phyloP scores from a whole-genome alignment of 768 basidiomycete species.

The Lactarius sp. region DNA sequence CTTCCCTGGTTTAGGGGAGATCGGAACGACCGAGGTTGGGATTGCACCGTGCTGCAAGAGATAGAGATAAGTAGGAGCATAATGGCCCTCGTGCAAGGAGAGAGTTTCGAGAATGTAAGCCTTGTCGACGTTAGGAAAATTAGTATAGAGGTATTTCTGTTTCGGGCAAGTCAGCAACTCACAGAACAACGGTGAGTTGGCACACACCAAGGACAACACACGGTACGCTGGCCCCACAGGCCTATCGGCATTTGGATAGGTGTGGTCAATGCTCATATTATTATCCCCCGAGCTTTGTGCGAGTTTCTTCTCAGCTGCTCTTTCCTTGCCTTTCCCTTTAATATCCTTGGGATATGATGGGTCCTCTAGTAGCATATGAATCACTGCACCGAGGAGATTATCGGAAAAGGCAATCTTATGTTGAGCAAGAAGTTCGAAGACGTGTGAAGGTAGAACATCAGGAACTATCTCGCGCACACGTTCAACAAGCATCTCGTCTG shows the following conservation, averaged over 20 bases:
- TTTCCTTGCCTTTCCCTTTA: constrained; percentile 40
- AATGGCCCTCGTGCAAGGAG: constrained; percentile 40
- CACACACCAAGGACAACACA: constrained; percentile 48
- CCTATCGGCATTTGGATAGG: constrained; percentile 41
- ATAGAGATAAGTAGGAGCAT: constrained; percentile 59
- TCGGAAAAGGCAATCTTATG: constrained; percentile 37
- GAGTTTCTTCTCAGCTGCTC: constrained; percentile 30
- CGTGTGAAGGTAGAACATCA: constrained; percentile 57
- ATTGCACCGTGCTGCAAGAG: constrained; percentile 43
- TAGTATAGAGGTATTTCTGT: constrained; percentile 48
- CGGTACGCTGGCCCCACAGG: constrained; percentile 44
- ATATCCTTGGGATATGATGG: constrained; percentile 52
- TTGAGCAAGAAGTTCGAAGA: constrained; percentile 43
- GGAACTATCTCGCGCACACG: constrained; percentile 66
- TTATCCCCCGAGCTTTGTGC: constrained; percentile 26
- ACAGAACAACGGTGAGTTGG: constrained; percentile 13
- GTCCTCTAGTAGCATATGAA: constrained; percentile 62
- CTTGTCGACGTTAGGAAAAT: constrained; percentile 57
- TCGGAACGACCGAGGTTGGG: constrained; percentile 30
- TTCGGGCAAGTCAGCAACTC: constrained; percentile 8
- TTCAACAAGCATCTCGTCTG: constrained; percentile 35
- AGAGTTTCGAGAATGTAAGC: constrained; percentile 48
- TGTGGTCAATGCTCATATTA: constrained; percentile 50
- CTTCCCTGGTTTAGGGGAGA: constrained; percentile 31
- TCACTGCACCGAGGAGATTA: constrained; percentile 46